A percentile compares a stretch with the other conserved stretches of the same genome.
Evolutionary conservation across 2,329 filamentous ascomycete species (phyloP).

Genomic region (Biscogniauxia marginata): DNA sequence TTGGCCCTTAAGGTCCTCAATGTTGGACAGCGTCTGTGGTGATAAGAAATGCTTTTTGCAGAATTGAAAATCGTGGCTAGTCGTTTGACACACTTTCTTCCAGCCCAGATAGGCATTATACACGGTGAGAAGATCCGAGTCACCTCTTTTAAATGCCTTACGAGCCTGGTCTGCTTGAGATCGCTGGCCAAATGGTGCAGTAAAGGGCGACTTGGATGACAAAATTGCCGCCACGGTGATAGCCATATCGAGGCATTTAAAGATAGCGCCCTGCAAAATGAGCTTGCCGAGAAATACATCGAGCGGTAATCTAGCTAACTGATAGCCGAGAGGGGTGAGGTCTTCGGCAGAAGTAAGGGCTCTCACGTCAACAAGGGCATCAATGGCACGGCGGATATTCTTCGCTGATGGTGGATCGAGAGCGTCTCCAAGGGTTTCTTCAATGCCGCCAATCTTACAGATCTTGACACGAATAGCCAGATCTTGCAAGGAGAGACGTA

Average conservation of each 20-base stretch:
- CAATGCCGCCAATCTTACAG: conserved; percentile 91
- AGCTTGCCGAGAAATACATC: conserved; percentile 96
- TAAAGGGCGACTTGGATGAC: conserved; percentile 92
- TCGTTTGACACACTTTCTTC: conserved; percentile 75
- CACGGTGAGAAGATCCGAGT: conserved; percentile 88
- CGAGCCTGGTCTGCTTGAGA: conserved; percentile 79
- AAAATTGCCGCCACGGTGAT: conserved; percentile 90
- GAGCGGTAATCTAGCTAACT: conserved; percentile 83
- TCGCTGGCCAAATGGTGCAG: conserved; percentile 80
- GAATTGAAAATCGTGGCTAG: conserved; percentile 79
- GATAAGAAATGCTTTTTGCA: conserved; percentile 94
- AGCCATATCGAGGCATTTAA: conserved; percentile 87
- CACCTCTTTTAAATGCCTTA: conserved; percentile 75
- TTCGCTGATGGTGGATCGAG: conserved; percentile 87
- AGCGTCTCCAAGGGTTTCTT: conserved; percentile 82
- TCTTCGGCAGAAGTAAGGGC: conserved; percentile 80
- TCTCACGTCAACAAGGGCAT: conserved; percentile 89
- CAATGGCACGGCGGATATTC: conserved; percentile 90
- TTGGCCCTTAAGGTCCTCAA: conserved; percentile 94
- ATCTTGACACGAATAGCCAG: conserved; percentile 96
- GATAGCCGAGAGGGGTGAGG: conserved; percentile 79
- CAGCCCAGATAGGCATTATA: conserved; percentile 93
- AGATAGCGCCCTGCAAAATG: conserved; percentile 80
- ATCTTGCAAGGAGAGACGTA: conserved; percentile 90
- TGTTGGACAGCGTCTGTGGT: conserved; percentile 82